Percentiles rank a stretch among this genome's conserved stretches.
These are phyloP conservation scores for Alternaria panax DNA, from an alignment of 2,329 filamentous ascomycete genomes.

Conservation along the genomic window DNA sequence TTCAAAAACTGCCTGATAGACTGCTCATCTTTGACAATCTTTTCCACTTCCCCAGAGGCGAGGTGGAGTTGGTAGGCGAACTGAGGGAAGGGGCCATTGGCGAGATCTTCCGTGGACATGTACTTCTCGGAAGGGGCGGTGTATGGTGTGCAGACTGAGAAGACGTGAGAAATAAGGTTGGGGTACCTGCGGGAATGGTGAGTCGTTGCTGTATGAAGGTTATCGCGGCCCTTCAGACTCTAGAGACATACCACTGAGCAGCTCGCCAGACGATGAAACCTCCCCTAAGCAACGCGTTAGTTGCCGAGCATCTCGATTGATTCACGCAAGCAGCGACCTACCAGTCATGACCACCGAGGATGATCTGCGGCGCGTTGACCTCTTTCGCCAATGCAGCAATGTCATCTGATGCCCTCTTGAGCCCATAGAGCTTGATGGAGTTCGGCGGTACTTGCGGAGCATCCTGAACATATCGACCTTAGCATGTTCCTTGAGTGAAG, in stretches of 20 bases:
- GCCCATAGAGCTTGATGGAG: conserved; percentile 68
- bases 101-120: conserved; percentile 66
- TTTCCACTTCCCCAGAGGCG: conserved; percentile 65
- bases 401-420: conserved; percentile 75
- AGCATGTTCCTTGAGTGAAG: not conserved
- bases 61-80: conserved; percentile 89
- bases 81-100: conserved; percentile 66
- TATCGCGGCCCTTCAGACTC: not conserved
- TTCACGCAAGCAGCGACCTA: conserved; percentile 3
- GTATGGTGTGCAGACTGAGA: conserved; percentile 81
- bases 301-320: not conserved
- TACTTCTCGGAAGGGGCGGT: conserved; percentile 61
- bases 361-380: conserved; percentile 65
- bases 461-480: conserved; percentile 40
- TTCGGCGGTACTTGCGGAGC: conserved; percentile 65
- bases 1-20: conserved; percentile 75
- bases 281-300: conserved; percentile 61
- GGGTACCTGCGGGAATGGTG: conserved; percentile 53
- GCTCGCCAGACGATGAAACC: conserved; percentile 78
- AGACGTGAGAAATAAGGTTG: conserved; percentile 74
- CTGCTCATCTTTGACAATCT: conserved; percentile 60
- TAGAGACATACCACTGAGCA: conserved; percentile 63
- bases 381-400: conserved; percentile 74
- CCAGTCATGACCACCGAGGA: conserved; percentile 93
- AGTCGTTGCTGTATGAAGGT: not conserved